Percentiles rank a stretch among this genome's conserved stretches.
Conservation (phyloP, 2,329 filamentous ascomycete species). For the Dactylellina sp. region DNA sequence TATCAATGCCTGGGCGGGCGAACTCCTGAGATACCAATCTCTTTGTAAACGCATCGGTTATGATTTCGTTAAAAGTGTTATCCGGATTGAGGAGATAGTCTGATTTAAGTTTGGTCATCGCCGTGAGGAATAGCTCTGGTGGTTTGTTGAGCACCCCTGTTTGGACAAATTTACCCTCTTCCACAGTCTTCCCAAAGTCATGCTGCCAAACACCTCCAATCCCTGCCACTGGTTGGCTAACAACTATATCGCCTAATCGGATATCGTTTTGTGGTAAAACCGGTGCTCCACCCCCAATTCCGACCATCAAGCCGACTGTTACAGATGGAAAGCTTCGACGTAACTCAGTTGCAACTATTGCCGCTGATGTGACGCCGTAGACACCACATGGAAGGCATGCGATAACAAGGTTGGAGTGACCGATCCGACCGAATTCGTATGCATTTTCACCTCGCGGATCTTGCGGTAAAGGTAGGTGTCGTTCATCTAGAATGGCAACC, state of each 20-base stretch:
- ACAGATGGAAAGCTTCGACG: constrained; percentile 9
- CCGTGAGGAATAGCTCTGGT: constrained; percentile 17
- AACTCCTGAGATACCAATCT: background rate
- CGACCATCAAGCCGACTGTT: constrained; percentile 13
- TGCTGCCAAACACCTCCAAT: background rate
- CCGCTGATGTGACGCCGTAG: constrained; percentile 3
- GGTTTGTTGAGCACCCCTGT: constrained; percentile 20
- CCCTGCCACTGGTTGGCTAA: constrained; percentile 3
- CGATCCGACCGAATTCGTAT: constrained; percentile 16
- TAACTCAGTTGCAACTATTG: background rate
- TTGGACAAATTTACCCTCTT: constrained; percentile 8
- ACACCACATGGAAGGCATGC: constrained; percentile 12
- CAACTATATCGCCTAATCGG: constrained; percentile 21
- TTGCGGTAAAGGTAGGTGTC: constrained; percentile 15
- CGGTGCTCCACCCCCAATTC: constrained; percentile 23
- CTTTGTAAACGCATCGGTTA: background rate
- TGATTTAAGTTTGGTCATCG: constrained; percentile 7
- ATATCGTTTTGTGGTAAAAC: background rate
- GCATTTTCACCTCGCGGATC: constrained; percentile 1
- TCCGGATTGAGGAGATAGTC: background rate
- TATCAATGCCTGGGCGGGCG: background rate
- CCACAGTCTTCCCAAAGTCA: constrained; percentile 24
- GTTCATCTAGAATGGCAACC: constrained; percentile 36
- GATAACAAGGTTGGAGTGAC: constrained; percentile 13
- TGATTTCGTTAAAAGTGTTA: background rate